Evolutionary conservation across 306 rosid genomes (phyloP).

Genomic region (Cajanus cajan): DNA sequence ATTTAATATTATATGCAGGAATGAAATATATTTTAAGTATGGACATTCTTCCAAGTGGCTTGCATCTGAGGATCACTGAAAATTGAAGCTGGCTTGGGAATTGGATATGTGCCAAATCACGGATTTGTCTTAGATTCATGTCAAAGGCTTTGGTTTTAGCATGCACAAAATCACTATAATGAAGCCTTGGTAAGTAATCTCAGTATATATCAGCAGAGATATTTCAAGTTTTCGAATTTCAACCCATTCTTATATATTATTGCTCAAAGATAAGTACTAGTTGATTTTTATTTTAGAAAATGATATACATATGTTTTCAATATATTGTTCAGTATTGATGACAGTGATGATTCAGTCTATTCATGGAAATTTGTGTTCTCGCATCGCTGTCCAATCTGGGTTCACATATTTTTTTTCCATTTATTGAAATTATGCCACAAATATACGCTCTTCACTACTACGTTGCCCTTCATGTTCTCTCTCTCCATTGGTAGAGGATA

Average conservation of each 20-base stretch:
- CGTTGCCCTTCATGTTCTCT: conserved; percentile 7
- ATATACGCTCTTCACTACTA: not conserved
- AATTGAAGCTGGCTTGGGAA: conserved; percentile 40
- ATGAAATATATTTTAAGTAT: not conserved
- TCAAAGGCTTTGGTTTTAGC: conserved; percentile 31
- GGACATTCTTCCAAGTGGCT: conserved; percentile 45
- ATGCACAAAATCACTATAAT: conserved; percentile 21
- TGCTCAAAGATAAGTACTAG: not conserved
- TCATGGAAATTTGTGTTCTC: conserved; percentile 51
- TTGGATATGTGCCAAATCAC: conserved; percentile 38
- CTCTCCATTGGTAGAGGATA: conserved; percentile 10
- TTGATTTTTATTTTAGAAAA: not conserved
- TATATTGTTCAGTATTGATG: conserved; percentile 31
- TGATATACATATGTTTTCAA: not conserved
- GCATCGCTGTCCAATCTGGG: conserved; percentile 48
- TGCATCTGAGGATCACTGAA: conserved; percentile 45
- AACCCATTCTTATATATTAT: conserved; percentile 19
- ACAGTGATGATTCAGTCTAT: conserved; percentile 40
- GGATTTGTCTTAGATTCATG: conserved; percentile 36
- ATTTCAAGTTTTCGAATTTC: conserved; percentile 25
- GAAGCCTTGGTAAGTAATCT: conserved; percentile 25
- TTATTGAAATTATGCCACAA: not conserved
- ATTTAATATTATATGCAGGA: conserved; percentile 22
- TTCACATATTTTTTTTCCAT: conserved; percentile 26
- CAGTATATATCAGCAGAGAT: not conserved